Percentiles rank a stretch among this genome's conserved stretches.
phyloP scores from a whole-genome alignment of 129 eudicot species.

The Logfia minima region DNA sequence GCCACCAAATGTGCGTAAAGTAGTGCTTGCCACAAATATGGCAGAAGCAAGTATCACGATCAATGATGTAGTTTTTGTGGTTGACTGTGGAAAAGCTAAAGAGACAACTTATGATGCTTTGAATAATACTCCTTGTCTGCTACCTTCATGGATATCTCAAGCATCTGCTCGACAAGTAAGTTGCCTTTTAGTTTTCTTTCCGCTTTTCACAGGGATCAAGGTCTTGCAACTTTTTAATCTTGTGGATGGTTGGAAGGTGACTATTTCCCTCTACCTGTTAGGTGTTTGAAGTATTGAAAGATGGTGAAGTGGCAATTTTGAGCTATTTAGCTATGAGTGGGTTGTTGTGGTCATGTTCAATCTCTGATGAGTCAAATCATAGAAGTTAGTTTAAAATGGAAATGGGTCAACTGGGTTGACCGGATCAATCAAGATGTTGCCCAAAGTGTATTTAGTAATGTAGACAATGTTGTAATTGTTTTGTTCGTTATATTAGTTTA shows the following conservation, averaged over 20 bases:
- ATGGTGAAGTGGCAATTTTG: neutral
- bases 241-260: neutral
- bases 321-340: neutral
- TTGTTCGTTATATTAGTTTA: neutral
- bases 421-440: neutral
- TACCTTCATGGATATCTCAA: constrained; percentile 99
- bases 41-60: constrained; percentile 99
- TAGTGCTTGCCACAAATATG: constrained; percentile 97
- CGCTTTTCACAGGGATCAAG: neutral
- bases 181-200: constrained; percentile 13
- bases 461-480: neutral
- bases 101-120: constrained; percentile 99
- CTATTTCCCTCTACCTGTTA: neutral
- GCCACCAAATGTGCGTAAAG: constrained; percentile 87
- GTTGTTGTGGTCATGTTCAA: neutral
- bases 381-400: neutral
- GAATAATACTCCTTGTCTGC: constrained; percentile 91
- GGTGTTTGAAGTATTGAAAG: neutral
- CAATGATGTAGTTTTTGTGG: constrained; percentile 95
- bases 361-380: neutral
- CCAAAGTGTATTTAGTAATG: neutral
- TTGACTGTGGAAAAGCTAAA: constrained; percentile 99
- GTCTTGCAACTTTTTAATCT: neutral
- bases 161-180: constrained; percentile 99
- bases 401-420: neutral